Evolutionary conservation across 257 asterid species (phyloP), one percentile per base, ranked within the genome.

Genomic region (Leptodermis oblonga): DNA sequence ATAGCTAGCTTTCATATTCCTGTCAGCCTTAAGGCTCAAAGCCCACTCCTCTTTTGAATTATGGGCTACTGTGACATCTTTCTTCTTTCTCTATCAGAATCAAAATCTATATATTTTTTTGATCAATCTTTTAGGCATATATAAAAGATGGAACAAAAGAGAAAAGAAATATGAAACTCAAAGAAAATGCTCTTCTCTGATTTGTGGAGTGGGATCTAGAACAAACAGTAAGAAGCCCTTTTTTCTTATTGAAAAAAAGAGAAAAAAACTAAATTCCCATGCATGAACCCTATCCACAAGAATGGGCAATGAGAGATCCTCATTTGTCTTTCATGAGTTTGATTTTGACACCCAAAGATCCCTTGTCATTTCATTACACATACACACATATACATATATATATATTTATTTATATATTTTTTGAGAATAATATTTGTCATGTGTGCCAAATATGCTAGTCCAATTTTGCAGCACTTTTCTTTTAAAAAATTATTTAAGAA

Each of bases 21-120:
- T 66, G 76, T 61, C 69, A 74, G 77, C 54, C 33, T 55, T 42
- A 60, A 61, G 67, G 61, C 49, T 31, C 43, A 53, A 73, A 65
- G 68, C 72, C 87, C 90, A 85, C 76, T 78, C 85, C 83, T 82
- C 60, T 55, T 65, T 70, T 64, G 79, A 74, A 84, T 6, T 5
- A 52, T 85, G 91, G 90, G 85, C 89, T 78, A 69, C 70, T 71
- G 61, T 83, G 83, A 78, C 80, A 76, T 80, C 78, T 80, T n/a
- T 79, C 74, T 83, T 86, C 84, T 78, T 65, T 78, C 22, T 48
- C 34, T 36, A 52, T 71, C 79, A 49, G 62, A 65, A 5, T 36
- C 52, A 26, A 48, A n/a, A n/a, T n/a, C n/a, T n/a, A n/a, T n/a
- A n/a, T n/a, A 22, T 36, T 14, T 31, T 14, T 54, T 10, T 17